Evolutionary conservation across 805 yeast species (phyloP).

Genomic region (Starmerella asiatica): DNA sequence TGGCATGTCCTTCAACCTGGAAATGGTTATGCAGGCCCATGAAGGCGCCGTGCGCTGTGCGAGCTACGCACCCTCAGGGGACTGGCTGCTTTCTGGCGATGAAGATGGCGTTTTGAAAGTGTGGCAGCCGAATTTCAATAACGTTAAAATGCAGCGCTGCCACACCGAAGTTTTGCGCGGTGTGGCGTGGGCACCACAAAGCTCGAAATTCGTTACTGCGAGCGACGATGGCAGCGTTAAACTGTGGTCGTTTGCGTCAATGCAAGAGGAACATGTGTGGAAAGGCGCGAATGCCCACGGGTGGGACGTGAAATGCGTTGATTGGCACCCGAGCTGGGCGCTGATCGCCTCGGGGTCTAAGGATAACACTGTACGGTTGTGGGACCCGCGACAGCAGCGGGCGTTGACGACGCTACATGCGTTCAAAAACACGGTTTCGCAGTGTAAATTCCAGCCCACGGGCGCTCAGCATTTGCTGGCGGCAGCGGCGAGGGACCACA

Average conservation of each 20-base stretch:
- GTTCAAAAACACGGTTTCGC: slow-evolving; percentile 86
- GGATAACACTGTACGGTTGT: slow-evolving; percentile 79
- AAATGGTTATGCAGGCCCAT: slow-evolving; percentile 97
- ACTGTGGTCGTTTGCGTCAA: slow-evolving; percentile 80
- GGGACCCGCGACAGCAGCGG: slow-evolving; percentile 78
- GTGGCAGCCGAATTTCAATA: slow-evolving; percentile 97
- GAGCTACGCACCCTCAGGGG: slow-evolving; percentile 76
- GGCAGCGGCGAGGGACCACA: slow-evolving; percentile 76
- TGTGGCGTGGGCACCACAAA: slow-evolving; percentile 79
- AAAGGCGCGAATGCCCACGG: slow-evolving; percentile 60
- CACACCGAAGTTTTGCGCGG: slow-evolving; percentile 78
- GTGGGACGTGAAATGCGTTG: slow-evolving; percentile 96
- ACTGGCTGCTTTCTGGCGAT: slow-evolving; percentile 90
- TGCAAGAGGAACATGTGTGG: slow-evolving; percentile 69
- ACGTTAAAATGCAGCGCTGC: slow-evolving; percentile 62
- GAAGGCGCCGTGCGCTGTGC: slow-evolving; percentile 74
- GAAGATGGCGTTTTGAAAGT: slow-evolving; percentile 82
- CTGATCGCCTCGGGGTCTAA: slow-evolving; percentile 86
- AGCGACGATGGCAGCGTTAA: slow-evolving; percentile 85
- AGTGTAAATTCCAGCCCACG: slow-evolving; percentile 69
- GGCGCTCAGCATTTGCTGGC: slow-evolving; percentile 65
- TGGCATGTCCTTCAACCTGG: slow-evolving; percentile 88
- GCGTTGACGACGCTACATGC: slow-evolving; percentile 76
- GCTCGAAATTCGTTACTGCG: slow-evolving; percentile 81
- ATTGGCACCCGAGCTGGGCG: slow-evolving; percentile 90